Evolutionary conservation across 1,284 basidiomycete species (phyloP), one percentile per base, ranked within the genome.

Genomic region (Heterobasidion annosum): DNA sequence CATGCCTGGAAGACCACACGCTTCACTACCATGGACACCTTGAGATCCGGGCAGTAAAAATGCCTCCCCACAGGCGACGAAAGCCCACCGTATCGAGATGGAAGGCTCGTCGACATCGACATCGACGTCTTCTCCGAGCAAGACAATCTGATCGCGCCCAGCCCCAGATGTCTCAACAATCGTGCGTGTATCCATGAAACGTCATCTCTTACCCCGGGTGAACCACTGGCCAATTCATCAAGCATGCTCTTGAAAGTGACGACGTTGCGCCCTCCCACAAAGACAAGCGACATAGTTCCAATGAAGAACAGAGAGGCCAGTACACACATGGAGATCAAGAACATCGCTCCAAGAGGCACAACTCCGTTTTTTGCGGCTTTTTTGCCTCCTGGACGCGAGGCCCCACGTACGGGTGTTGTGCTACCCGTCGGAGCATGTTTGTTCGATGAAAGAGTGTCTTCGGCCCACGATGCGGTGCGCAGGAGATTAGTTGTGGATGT

Each of bases 61-160:
- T 0, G 61, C 70, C 15, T 67, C 56, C 10, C 81, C 81, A 60
- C 81, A 83, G 5, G 73, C 78, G n/a, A 78, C 58, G 35, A 82
- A 71, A 16, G 77, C 76, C 80, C 80, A 83, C 6, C 79, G 74
- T 40, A 83, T 70, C 4, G 74, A 76, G 48, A 82, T 62, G 0
- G 78, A 71, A 0, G 80, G 80, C 61, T 83, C 80, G 54, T 81
- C 79, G 9, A 81, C 66, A 59, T 82, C 79, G 9, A 81, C 72
- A 57, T 81, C 79, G 9, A 82, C 76, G 52, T 73, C 75, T 58
- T 81, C 78, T 7, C 79, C 79, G 1, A 81, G 62, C 33, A 82
- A 40, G 57, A 15, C 51, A 56, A 6, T 40, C 32, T 49, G 46
- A 54, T 34, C 32, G 40, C 49, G 34, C 35, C 44, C 10, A 16